Base-by-base conservation (phyloP, 164 flowering plant species). In the Pachysandra terminalis region DNA sequence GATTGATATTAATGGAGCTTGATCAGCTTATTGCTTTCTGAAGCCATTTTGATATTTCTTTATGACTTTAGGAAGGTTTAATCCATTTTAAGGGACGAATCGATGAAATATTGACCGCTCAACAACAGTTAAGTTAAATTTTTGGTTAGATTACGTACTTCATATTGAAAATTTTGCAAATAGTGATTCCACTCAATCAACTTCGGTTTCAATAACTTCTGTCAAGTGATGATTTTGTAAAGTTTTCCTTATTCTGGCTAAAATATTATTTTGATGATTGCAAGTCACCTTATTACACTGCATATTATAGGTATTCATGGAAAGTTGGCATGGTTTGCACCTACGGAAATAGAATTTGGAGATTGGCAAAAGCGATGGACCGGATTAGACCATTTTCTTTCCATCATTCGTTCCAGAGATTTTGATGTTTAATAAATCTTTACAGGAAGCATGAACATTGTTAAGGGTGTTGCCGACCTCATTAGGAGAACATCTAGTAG, bases 381-480 rank as follows among this genome's bases (percentile, higher is more conserved):
- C 53, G 71, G 71, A 61, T 17, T 21, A 40, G 23, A 7, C 21
- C 19, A 23, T 26, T 56, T n/a, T 19, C 9, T 64, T 32, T 25
- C 52, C 48, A 54, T 58, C 7, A 22, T 62, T 53, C 35, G 23
- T 35, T 70, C 45, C 27, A 41, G 71, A 53, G 28, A 64, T 64
- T 40, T 37, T 73, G 71, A 73, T 78, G 64, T 67, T 48, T 58
- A n/a, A 25, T 68, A 55, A 63, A 52, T 68, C 55, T 35, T 58
- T 71, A 59, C 28, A 56, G 74, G 71, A 75, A 82, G 79, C 67
- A 94, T 94, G 98, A 90, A 94, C 77, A 91, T 91, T 23, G 96
- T 91, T 13, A 94, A 89, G 77, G 98, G 98, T 26, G 96, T 94
- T 55, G 97, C 98, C 17, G 96, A 87, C 80, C 93, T 94, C 56